Evolutionary conservation across 2,329 filamentous ascomycete species (phyloP).

Genomic region (Exophiala sp.): DNA sequence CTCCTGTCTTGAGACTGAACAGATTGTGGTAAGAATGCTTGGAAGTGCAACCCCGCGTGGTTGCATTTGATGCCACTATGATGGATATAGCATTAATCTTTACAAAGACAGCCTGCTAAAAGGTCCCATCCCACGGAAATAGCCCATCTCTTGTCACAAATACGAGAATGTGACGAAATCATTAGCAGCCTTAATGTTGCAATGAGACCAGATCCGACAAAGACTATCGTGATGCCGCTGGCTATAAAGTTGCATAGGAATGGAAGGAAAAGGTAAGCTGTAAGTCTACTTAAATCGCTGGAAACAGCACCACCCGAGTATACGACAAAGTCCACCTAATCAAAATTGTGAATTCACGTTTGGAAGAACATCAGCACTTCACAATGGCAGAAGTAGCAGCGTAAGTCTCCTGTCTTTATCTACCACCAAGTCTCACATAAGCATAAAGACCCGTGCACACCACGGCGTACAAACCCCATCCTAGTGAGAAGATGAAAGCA

Average conservation of each 20-base stretch:
- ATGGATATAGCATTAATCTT: no score
- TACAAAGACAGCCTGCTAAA: no score
- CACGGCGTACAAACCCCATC: conserved; percentile 30
- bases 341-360: not conserved
- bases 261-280: not conserved
- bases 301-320: not conserved
- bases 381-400: conserved; percentile 10
- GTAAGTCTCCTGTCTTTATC: conserved; percentile 4
- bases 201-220: not conserved
- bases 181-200: not conserved
- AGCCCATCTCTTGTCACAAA: not conserved
- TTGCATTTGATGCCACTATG: no score
- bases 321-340: not conserved
- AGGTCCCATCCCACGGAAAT: not conserved
- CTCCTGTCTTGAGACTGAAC: no score
- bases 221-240: not conserved
- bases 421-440: not conserved
- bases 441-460: conserved; percentile 24
- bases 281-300: not conserved
- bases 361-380: not conserved
- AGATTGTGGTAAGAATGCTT: no score
- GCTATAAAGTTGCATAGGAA: not conserved
- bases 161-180: not conserved
- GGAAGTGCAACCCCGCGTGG: no score
- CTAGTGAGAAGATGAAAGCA: conserved; percentile 33